These are phyloP conservation scores for Cladosporium sp. DNA, from an alignment of 2,329 filamentous ascomycete species.

Conservation along the genomic window DNA sequence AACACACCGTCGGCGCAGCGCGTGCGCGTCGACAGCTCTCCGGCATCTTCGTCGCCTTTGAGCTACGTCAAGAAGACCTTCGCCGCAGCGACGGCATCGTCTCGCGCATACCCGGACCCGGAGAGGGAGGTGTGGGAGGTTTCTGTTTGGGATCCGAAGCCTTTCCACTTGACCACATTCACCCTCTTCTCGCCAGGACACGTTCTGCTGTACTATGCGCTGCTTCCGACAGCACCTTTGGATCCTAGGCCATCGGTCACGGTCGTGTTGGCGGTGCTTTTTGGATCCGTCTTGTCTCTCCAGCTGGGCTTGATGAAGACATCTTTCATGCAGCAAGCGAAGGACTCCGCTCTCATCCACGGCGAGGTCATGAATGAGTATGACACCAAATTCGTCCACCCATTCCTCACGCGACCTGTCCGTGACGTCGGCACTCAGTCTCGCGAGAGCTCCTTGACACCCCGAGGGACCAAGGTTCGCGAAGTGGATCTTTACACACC, in stretches of 20 bases:
- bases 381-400: constrained; percentile 92
- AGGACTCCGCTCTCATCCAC: constrained; percentile 80
- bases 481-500: constrained; percentile 65
- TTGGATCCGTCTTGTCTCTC: constrained; percentile 72
- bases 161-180: constrained; percentile 77
- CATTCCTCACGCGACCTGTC: constrained; percentile 78
- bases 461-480: constrained; percentile 32
- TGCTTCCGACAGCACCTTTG: constrained; percentile 72
- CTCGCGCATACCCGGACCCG: constrained; percentile 79
- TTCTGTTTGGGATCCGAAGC: constrained; percentile 88
- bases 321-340: constrained; percentile 78
- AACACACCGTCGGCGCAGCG: constrained; percentile 83
- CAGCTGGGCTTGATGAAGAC: constrained; percentile 74
- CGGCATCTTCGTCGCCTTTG: constrained; percentile 74
- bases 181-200: constrained; percentile 93
- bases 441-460: constrained; percentile 44
- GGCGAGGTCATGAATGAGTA: constrained; percentile 94
- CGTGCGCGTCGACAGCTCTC: constrained; percentile 84
- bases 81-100: constrained; percentile 68
- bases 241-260: constrained; percentile 84
- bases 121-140: constrained; percentile 92
- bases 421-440: constrained; percentile 79
- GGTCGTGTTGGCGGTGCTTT: constrained; percentile 76
- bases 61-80: constrained; percentile 70
- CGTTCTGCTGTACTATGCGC: constrained; percentile 84